Conservation (phyloP, 345 rosid genomes). For the Aethionema arabicum region DNA sequence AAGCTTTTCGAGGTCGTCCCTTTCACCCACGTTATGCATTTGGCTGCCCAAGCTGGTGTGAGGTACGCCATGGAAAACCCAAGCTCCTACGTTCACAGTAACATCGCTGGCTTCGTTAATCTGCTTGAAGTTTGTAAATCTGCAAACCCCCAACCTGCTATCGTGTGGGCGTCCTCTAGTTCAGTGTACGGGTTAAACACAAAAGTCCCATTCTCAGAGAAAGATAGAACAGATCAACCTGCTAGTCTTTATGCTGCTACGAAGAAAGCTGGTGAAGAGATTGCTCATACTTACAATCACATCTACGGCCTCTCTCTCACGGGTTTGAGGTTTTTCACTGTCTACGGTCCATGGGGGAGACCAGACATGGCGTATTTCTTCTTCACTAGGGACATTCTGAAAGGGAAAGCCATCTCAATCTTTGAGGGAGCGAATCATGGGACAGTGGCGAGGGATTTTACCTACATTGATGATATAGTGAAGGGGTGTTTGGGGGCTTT, state of each 20-base stretch:
- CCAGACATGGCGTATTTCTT: constrained; percentile 62
- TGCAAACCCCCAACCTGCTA: constrained; percentile 51
- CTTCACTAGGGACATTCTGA: constrained; percentile 51
- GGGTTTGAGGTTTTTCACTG: constrained; percentile 48
- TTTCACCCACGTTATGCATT: constrained; percentile 58
- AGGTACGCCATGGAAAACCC: constrained; percentile 57
- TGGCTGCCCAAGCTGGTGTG: constrained; percentile 57
- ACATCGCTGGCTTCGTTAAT: constrained; percentile 51
- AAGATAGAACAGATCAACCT: constrained; percentile 48
- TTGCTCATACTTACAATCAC: constrained; percentile 56
- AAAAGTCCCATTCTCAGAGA: constrained; percentile 54
- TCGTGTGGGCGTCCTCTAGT: constrained; percentile 63
- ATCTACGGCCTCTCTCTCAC: constrained; percentile 55
- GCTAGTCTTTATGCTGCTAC: constrained; percentile 58
- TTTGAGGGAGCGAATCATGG: constrained; percentile 46
- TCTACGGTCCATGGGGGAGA: constrained; percentile 57
- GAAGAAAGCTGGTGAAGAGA: constrained; percentile 57
- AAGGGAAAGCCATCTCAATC: constrained; percentile 41
- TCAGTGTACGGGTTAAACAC: constrained; percentile 55
- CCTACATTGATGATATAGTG: constrained; percentile 81
- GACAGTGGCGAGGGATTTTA: constrained; percentile 49
- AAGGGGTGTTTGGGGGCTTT: constrained; percentile 84
- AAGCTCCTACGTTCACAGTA: constrained; percentile 47
- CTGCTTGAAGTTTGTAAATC: constrained; percentile 48
- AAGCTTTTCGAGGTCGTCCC: constrained; percentile 48